Evolutionary conservation across 208 protist genomes (phyloP), one percentile per base, ranked within the genome.

Genomic region (Leishmania arabica): DNA sequence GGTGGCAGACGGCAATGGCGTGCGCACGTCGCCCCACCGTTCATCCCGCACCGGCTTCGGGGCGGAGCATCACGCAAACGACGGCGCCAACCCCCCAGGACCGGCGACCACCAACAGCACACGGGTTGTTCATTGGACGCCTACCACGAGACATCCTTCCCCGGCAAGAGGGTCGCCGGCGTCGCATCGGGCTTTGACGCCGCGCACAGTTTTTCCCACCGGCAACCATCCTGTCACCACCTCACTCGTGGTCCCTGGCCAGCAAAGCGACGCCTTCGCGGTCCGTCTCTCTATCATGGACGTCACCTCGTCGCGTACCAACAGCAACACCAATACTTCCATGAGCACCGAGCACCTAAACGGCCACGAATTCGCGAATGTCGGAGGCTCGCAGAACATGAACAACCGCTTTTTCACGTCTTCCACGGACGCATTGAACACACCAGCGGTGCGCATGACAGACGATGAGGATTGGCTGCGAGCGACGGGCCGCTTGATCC

Each of bases 401-500:
- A 76, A 76, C 37, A 81, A 81, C 42, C 72, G 77, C 49, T 49
- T 78, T 49, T 66, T 85, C 40, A 85, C 82, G 42, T 77, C 82
- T 19, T 79, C 77, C 65, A 56, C 77, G 8, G 82, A 81, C n/a
- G 82, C 27, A 7, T 31, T 85, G 64, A 85, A 85, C 77, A 81
- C 54, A 37, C 82, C 82, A 17, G 76, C 77, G 8, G 72, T 85
- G 77, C 77, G 77, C 77, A 42, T 62, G n/a, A 53, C 53, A 5
- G 82, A 85, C n/a, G 82, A 85, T 54, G 82, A 85, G 4, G 77
- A 77, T 53, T 85, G 72, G 77, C 82, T 73, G 3, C 76, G 76
- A 40, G 45, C 40, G 60, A 11, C 58, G 21, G 72, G 64, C 24
- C 82, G 82, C 27, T 69, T 74, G 8, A 85, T 85, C 70, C 82